A percentile compares a stretch with the other conserved stretches of the same genome.
Evolutionary conservation across 1,284 basidiomycete species (phyloP).

Genomic region (Cryptococcus wingfieldii): DNA sequence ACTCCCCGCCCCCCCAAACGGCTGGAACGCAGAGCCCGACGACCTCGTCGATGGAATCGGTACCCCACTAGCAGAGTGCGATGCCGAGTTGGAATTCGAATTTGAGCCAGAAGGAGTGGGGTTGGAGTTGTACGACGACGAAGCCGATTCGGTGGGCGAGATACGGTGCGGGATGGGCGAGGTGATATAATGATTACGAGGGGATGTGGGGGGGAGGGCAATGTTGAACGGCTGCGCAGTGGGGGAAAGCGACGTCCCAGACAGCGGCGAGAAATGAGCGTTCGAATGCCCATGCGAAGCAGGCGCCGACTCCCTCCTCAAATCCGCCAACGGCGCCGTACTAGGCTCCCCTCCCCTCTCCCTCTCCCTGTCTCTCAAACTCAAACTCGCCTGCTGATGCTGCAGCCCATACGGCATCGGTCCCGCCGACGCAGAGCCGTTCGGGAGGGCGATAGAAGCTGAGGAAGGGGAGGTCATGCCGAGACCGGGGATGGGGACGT

Average conservation of each 20-base stretch:
- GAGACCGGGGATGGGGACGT: conserved; percentile 43
- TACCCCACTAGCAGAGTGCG: background rate
- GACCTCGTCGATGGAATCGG: conserved; percentile 4
- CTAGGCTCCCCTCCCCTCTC: conserved; percentile 1
- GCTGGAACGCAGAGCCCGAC: conserved; percentile 9
- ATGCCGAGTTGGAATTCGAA: conserved; percentile 1
- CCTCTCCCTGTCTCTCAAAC: background rate
- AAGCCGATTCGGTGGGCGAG: conserved; percentile 1
- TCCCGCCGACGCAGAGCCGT: conserved; percentile 1
- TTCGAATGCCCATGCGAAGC: conserved; percentile 4
- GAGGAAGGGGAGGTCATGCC: conserved; percentile 17
- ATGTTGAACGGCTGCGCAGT: conserved; percentile 44
- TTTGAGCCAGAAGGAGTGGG: background rate
- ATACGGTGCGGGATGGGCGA: background rate
- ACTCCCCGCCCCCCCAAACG: conserved; percentile 3
- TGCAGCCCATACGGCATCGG: conserved; percentile 11
- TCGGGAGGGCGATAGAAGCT: background rate
- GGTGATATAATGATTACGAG: conserved; percentile 29
- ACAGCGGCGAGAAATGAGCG: background rate
- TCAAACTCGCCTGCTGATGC: conserved; percentile 3
- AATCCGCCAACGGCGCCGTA: conserved; percentile 9
- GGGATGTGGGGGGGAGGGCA: conserved; percentile 32
- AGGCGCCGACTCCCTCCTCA: conserved; percentile 5
- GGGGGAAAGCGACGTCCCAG: conserved; percentile 35
- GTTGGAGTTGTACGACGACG: conserved; percentile 1